Percentiles rank a stretch among this genome's conserved stretches.
phyloP scores from a whole-genome alignment of 768 basidiomycete species.

The Amanita exitialis region DNA sequence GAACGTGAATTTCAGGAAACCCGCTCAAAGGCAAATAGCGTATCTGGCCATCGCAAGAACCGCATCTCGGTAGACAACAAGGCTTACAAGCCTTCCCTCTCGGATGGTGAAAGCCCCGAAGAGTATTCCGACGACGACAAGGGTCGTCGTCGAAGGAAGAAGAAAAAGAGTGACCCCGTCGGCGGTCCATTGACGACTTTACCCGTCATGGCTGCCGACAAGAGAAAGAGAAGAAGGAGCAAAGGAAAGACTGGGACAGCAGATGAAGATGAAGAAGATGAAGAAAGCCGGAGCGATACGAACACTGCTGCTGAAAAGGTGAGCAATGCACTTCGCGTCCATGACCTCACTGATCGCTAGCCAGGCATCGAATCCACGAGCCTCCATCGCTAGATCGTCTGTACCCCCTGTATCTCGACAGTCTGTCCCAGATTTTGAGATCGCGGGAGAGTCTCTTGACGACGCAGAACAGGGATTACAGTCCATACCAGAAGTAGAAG shows the following conservation, averaged over 20 bases:
- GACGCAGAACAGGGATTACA: slow-evolving; percentile 44
- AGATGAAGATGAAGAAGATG: slow-evolving; percentile 39
- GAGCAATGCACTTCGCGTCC: slow-evolving; percentile 9
- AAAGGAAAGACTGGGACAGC: slow-evolving; percentile 31
- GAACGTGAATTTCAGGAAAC: slow-evolving; percentile 50
- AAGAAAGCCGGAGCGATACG: slow-evolving; percentile 36
- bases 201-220: slow-evolving; percentile 59
- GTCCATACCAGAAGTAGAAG: slow-evolving; percentile 59
- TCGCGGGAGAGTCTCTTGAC: slow-evolving; percentile 25
- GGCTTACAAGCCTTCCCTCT: slow-evolving; percentile 62
- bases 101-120: slow-evolving; percentile 54
- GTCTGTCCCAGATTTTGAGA: slow-evolving; percentile 19
- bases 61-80: slow-evolving; percentile 74
- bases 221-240: slow-evolving; percentile 42
- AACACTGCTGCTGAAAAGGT: slow-evolving; percentile 23
- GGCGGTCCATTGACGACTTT: slow-evolving; percentile 56
- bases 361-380: slow-evolving; percentile 18
- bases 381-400: slow-evolving; percentile 27
- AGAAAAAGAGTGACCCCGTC: slow-evolving; percentile 41
- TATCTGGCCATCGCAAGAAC: slow-evolving; percentile 33
- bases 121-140: slow-evolving; percentile 40
- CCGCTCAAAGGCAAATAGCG: slow-evolving; percentile 17
- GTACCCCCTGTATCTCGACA: slow-evolving; percentile 24
- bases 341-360: slow-evolving; percentile 6
- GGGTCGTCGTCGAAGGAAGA: slow-evolving; percentile 41